Percentiles rank a stretch among this genome's conserved stretches.
Evolutionary conservation across 2,329 filamentous ascomycete genomes (phyloP).

Genomic region (Aspergillus fijiensis): DNA sequence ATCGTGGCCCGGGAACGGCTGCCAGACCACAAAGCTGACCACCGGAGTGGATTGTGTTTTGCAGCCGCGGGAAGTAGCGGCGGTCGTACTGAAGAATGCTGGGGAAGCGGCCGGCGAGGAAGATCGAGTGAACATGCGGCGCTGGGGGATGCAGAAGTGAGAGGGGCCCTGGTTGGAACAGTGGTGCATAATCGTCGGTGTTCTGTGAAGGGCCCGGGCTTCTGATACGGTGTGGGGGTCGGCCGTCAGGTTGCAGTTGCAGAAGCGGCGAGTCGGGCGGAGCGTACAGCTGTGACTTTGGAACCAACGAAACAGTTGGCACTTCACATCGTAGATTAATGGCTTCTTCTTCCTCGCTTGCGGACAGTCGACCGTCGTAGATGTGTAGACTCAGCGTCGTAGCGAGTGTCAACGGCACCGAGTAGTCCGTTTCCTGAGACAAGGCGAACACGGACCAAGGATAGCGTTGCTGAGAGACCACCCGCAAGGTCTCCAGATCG

Average conservation of each 20-base stretch:
- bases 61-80: constrained; percentile 75
- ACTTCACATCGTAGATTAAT: constrained; percentile 38
- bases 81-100: constrained; percentile 87
- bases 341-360: constrained; percentile 34
- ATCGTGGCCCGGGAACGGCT: constrained; percentile 57
- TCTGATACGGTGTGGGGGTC: constrained; percentile 38
- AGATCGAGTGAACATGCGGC: constrained; percentile 71
- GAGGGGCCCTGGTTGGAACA: constrained; percentile 78
- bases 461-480: constrained; percentile 69
- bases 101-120: constrained; percentile 84
- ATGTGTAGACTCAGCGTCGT: constrained; percentile 80
- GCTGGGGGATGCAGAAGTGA: constrained; percentile 75
- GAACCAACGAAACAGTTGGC: constrained; percentile 24
- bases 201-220: constrained; percentile 36
- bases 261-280: constrained; percentile 33
- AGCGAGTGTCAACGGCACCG: constrained; percentile 76
- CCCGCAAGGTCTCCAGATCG: constrained; percentile 70
- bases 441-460: constrained; percentile 82
- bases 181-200: constrained; percentile 60
- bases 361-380: constrained; percentile 65
- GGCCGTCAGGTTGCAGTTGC: constrained; percentile 34
- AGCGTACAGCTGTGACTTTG: constrained; percentile 32
- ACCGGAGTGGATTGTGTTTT: constrained; percentile 79
- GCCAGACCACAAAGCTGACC: constrained; percentile 73
- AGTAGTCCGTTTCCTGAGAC: constrained; percentile 64